Base-by-base conservation (phyloP, 1,139 yeast species). In the Candida tetrigidarum region DNA sequence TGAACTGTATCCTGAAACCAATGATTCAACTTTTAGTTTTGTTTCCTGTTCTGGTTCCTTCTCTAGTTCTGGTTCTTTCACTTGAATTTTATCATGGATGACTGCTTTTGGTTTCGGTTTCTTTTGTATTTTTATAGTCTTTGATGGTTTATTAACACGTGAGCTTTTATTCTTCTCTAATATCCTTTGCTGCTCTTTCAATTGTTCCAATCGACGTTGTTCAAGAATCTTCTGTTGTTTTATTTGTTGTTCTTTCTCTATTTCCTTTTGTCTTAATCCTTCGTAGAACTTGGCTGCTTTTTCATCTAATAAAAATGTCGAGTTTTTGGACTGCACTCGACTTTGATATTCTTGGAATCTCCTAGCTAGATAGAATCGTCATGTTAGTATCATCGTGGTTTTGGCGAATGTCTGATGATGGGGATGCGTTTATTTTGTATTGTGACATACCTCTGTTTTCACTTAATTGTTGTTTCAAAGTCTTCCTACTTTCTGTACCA, bases 391-490 rank as follows among this genome's bases (percentile, higher is more conserved):
- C n/a, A 23, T 7, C 12, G 22, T 6, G 14, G 16, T 18, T n/a
- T 2, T 20, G 28, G n/a, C 8, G 15, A 6, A 34, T 22, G 14
- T 28, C 14, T 12, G 15, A n/a, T 14, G n/a, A n/a, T 15, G 16
- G 15, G 12, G 32, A n/a, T 12, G 12, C 10, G 12, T n/a, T n/a
- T n/a, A n/a, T n/a, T n/a, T n/a, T n/a, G 10, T 26, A 10, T 26
- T 26, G 11, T 26, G 5, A 64, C 69, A 44, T 63, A 52, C 67
- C 62, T 55, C 66, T 60, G 39, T 66, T 63, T 37, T 68, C 74
- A 22, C 58, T 55, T 12, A 73, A 53, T 51, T 74, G 78, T 19
- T 71, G 71, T 11, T 62, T 64, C 12, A 74, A 52, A 2, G 74
- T 59, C 52, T 65, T 68, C 19, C 44, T 30, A 37, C 45, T 38